phyloP scores from a whole-genome alignment of 768 basidiomycete species.

The Boletus barrowsii region DNA sequence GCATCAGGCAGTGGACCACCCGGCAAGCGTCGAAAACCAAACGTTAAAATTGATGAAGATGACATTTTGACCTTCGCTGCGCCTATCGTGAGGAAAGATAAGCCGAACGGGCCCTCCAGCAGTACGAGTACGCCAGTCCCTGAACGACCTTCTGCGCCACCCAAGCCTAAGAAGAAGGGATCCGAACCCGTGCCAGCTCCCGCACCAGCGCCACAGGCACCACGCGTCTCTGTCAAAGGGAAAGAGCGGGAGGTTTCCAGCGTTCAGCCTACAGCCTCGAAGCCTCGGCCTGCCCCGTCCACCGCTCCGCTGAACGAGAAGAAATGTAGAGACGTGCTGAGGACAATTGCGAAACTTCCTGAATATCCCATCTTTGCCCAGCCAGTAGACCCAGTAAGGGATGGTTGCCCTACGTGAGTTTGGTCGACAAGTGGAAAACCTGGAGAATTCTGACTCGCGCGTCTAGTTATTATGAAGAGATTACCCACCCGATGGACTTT shows the following conservation, averaged over 20 bases:
- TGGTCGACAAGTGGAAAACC: background rate
- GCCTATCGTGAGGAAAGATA: slow-evolving; percentile 55
- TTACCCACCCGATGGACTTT: slow-evolving; percentile 91
- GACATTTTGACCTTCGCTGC: slow-evolving; percentile 62
- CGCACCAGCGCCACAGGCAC: slow-evolving; percentile 20
- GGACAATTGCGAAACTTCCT: slow-evolving; percentile 53
- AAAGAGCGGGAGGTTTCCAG: slow-evolving; percentile 64
- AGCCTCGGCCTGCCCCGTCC: slow-evolving; percentile 38
- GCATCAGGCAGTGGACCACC: slow-evolving; percentile 37
- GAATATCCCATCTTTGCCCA: slow-evolving; percentile 72
- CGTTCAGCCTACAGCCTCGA: slow-evolving; percentile 35
- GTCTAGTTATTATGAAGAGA: slow-evolving; percentile 85
- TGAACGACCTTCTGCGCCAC: slow-evolving; percentile 27
- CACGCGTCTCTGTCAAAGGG: slow-evolving; percentile 56
- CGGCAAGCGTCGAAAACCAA: slow-evolving; percentile 58
- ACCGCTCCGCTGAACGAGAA: slow-evolving; percentile 68
- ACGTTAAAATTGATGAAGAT: slow-evolving; percentile 47
- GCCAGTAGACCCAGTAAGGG: slow-evolving; percentile 79
- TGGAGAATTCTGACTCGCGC: background rate
- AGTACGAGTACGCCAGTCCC: slow-evolving; percentile 41
- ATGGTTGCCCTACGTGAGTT: slow-evolving; percentile 89
- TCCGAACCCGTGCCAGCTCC: slow-evolving; percentile 23
- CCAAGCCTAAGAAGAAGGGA: slow-evolving; percentile 45
- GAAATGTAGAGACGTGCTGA: slow-evolving; percentile 77
- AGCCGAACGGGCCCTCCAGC: slow-evolving; percentile 31